Evolutionary conservation across 208 protist genomes (phyloP), one percentile per base, ranked within the genome.

Genomic region (Phytomonas serpens): DNA sequence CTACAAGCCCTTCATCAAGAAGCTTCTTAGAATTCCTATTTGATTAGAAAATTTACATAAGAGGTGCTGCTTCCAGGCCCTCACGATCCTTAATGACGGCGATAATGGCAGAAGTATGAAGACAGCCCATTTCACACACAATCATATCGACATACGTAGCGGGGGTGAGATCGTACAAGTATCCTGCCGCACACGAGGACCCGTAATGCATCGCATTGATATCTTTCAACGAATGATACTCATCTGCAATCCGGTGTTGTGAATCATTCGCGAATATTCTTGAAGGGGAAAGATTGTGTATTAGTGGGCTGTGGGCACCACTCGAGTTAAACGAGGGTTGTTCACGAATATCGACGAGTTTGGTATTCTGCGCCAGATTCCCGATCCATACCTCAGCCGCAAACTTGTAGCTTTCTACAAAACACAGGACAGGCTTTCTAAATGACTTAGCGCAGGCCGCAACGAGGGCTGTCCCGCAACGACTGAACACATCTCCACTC

Each of bases 341-440:
- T 1, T 75, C 74, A n/a, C 78, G 73, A 64, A 90, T 79, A 66
- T 89, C 83, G 29, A 75, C 72, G 16, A 90, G 70, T 64, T 87
- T 89, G 68, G 99, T 96, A 84, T 99, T 99, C 80, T 89, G 96
- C 61, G 93, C 97, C 69, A 99, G 87, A 30, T 92, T 95, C 61
- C 98, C 98, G 1, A 99, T 77, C 85, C 97, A 98, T 62, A 97
- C 93, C 64, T 96, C 87, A 32, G 98, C 88, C n/a, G 93, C 79
- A 80, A 99, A 99, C 77, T 99, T 99, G 87, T 99, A 99, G 38
- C 96, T 98, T 77, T 99, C 98, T 68, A 95, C 98, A 66, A 97
- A 98, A 47, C 98, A 97, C 40, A 99, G 85, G 32, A 99, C 96
- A 23, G 98, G 97, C 67, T 98, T 93, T 52, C 95, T 87, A 73